Evolutionary conservation across 768 basidiomycete genomes (phyloP), one percentile per base, ranked within the genome.

Genomic region (Tephrocybe sp.): DNA sequence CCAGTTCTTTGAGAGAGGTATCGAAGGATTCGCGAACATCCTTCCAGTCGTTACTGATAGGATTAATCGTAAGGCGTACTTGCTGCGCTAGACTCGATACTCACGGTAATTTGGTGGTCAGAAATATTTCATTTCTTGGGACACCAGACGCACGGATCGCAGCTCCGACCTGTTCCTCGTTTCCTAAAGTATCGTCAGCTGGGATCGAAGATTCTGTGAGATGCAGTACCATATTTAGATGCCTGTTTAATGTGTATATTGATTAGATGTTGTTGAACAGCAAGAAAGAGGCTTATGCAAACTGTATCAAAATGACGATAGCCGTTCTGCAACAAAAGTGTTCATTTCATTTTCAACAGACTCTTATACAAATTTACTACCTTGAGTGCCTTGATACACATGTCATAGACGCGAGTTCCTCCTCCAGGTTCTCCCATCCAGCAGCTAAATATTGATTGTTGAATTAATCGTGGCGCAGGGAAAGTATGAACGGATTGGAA

Each of bases 91-190:
- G 12, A 26, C 13, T 17, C 32, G 10, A 34, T 16, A 36, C 67
- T 33, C 47, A 73, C 72, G 65, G 60, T 30, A 80, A 63, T 55
- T 82, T 82, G 14, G 80, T 80, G 5, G 77, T 78, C 10, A 82
- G 56, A 60, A 72, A 81, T 34, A 81, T 64, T 26, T 76, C 68
- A 19, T 62, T 63, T 38, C 77, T 68, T 4, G 76, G 71, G n/a
- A 78, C 64, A 1, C 69, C 70, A 20, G 74, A 76, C 16, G 69
- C 74, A 11, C 71, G 64, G 38, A 83, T 70, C 2, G 74, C 78
- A 26, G 60, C 58, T 5, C 79, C 76, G 19, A 80, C 78, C 10
- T 61, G 54, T 54, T 69, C 60, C 59, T 82, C 81, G 49, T 76
- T 82, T 1, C 62, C 74, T 69, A 26, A 3, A 16, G 23, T 23